These are phyloP conservation scores for Coemansia sp. DNA, from an alignment of 192 early-diverging fungal genomes.

Conservation along the genomic window DNA sequence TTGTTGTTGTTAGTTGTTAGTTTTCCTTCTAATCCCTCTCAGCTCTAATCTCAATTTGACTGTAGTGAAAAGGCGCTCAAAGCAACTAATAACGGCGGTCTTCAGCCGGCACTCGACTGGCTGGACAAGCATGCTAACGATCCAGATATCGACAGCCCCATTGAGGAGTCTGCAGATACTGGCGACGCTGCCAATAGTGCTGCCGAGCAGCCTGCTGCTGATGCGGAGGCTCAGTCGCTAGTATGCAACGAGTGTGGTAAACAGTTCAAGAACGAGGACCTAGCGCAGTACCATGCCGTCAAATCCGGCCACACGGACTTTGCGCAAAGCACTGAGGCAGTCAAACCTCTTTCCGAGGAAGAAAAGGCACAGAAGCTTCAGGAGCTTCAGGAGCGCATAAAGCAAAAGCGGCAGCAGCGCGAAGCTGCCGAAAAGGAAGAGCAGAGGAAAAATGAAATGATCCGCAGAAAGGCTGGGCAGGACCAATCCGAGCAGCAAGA, in stretches of 20 bases:
- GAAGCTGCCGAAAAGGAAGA: conserved; percentile 61
- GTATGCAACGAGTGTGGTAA: conserved; percentile 70
- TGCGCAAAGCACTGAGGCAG: conserved; percentile 61
- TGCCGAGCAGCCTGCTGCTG: background rate
- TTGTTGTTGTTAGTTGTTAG: background rate
- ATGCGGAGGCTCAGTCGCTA: conserved; percentile 40
- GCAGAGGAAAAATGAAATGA: conserved; percentile 58
- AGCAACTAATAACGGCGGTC: conserved; percentile 39
- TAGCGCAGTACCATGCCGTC: conserved; percentile 66
- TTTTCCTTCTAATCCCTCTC: background rate
- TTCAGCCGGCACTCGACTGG: conserved; percentile 54
- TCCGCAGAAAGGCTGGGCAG: conserved; percentile 61
- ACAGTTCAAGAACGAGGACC: conserved; percentile 57
- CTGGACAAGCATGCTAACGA: conserved; percentile 38
- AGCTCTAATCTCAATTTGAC: background rate
- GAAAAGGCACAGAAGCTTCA: conserved; percentile 69
- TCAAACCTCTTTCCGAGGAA: conserved; percentile 71
- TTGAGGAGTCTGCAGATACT: background rate
- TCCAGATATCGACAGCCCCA: conserved; percentile 22
- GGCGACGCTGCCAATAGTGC: background rate
- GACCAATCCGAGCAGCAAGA: conserved; percentile 62
- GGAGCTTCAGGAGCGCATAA: conserved; percentile 61
- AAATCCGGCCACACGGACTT: conserved; percentile 69
- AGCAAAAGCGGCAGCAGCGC: conserved; percentile 57
- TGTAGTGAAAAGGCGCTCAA: conserved; percentile 26